Base-by-base conservation (phyloP, 1,284 basidiomycete species). In the Pseudozyma sp. region DNA sequence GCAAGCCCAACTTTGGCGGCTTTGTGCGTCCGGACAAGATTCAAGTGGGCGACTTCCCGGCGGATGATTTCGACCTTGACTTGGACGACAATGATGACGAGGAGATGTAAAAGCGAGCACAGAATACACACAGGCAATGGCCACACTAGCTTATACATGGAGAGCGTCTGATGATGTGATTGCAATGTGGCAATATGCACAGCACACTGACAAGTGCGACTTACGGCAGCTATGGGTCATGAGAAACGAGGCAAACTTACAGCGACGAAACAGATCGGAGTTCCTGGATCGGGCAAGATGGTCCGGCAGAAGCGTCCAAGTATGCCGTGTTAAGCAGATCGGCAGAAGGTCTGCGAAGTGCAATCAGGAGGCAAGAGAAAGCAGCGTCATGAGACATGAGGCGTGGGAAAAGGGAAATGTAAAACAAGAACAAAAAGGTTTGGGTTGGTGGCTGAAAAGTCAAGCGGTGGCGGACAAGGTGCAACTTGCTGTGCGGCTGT, bases 1-100 rank as follows among this genome's bases (percentile, higher is more conserved):
- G 93, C 83, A 86, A 85, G 52, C 88, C 89, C 3, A 92, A 91
- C 56, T 91, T 92, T 74, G 96, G 95, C 3, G 90, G 91, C 5
- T 97, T 99, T 84, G 92, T 96, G 12, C 90, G 92, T 58, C 90
- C 93, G 0, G 93, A 95, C 59, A 92, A 90, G 83, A 90, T 98
- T 11, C 89, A 86, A 45, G 88, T 93, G 6, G 95, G 96, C 1
- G 92, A 98, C 84, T 97, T 89, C 85, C 93, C 94, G 0, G 51
- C 53, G 16, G 75, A 70, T 38, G 62, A 76, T 25, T 49, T 71
- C 14, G 69, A 71, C 38, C 49, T 70, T 21, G 58, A 71, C 21
- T 36, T 69, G 18, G 71, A 73, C 11, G 59, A 73, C 12, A 55
- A 68, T 34, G 72, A 75, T 18, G 70, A 69, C 16, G 73, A 76